These are phyloP conservation scores for Penicillium simplicissimum DNA, from an alignment of 495 filamentous ascomycete genomes.

Conservation along the genomic window DNA sequence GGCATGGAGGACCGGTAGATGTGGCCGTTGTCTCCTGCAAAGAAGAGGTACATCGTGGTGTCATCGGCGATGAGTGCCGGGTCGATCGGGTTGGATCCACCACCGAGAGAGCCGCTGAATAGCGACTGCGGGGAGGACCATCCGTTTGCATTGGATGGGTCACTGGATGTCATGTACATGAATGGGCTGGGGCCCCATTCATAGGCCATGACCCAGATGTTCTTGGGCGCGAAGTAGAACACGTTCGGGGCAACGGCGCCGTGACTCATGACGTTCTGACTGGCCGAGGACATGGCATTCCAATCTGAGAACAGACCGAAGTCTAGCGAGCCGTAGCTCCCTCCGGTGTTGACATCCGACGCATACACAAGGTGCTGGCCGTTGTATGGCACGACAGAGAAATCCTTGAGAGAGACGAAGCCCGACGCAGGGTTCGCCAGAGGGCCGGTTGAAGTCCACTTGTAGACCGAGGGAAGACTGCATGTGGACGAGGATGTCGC, in stretches of 20 bases:
- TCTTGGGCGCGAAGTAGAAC: constrained; percentile 61
- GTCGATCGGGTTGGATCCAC: constrained; percentile 52
- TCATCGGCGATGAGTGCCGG: constrained; percentile 60
- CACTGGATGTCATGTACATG: constrained; percentile 56
- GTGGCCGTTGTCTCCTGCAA: constrained; percentile 62
- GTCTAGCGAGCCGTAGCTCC: constrained; percentile 57
- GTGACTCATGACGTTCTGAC: constrained; percentile 50
- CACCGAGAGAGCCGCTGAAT: constrained; percentile 42
- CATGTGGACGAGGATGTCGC: constrained; percentile 28
- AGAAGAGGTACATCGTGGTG: constrained; percentile 62
- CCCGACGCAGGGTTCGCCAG: constrained; percentile 52
- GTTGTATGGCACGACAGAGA: constrained; percentile 52
- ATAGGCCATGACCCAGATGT: constrained; percentile 59
- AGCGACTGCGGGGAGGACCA: constrained; percentile 55
- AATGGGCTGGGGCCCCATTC: constrained; percentile 60
- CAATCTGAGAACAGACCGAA: constrained; percentile 57
- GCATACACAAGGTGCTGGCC: constrained; percentile 58
- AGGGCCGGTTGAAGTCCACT: constrained; percentile 50
- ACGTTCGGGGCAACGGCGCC: constrained; percentile 58
- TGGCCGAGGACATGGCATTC: constrained; percentile 52
- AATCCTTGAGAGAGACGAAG: constrained; percentile 59
- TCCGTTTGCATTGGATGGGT: constrained; percentile 56
- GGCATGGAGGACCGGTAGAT: constrained; percentile 63
- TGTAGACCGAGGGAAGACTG: constrained; percentile 54
- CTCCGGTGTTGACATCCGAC: constrained; percentile 37